These are phyloP conservation scores for Sclerospora graminicola DNA, from an alignment of 352 stramenopile genomes.

Conservation along the genomic window DNA sequence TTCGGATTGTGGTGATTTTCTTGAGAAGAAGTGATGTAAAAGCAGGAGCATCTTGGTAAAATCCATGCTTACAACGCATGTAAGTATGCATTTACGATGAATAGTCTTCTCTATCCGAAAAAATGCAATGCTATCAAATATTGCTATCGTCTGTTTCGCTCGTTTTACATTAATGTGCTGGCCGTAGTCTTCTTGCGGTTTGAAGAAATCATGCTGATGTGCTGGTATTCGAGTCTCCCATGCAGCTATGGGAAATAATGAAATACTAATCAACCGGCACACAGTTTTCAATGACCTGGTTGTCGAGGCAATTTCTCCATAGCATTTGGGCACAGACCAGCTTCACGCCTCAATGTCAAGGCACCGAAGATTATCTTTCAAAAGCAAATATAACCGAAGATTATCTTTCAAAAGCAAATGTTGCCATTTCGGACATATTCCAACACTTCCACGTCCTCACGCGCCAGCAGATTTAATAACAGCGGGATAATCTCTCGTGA, in stretches of 20 bases:
- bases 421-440: constrained; percentile 13
- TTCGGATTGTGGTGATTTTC: constrained; percentile 57
- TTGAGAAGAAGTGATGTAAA: constrained; percentile 21
- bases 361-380: constrained; percentile 24
- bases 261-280: constrained; percentile 47
- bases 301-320: constrained; percentile 20
- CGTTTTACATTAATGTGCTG: constrained; percentile 61
- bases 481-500: constrained; percentile 15
- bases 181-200: constrained; percentile 38
- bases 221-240: constrained; percentile 50
- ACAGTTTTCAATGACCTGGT: constrained; percentile 64
- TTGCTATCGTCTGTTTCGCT: constrained; percentile 40
- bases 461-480: constrained; percentile 13
- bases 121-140: constrained; percentile 20
- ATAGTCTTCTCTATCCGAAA: constrained; percentile 14
- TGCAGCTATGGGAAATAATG: constrained; percentile 36
- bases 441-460: constrained; percentile 10
- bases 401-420: constrained; percentile 18
- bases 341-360: constrained; percentile 16
- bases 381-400: too few species aligned
- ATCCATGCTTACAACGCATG: constrained; percentile 64
- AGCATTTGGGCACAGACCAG: constrained; percentile 14
- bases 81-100: constrained; percentile 21
- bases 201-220: constrained; percentile 43
- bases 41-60: constrained; percentile 23